Conservation (phyloP, 2,329 filamentous ascomycete genomes). For the Tolypocladium guangdongense region DNA sequence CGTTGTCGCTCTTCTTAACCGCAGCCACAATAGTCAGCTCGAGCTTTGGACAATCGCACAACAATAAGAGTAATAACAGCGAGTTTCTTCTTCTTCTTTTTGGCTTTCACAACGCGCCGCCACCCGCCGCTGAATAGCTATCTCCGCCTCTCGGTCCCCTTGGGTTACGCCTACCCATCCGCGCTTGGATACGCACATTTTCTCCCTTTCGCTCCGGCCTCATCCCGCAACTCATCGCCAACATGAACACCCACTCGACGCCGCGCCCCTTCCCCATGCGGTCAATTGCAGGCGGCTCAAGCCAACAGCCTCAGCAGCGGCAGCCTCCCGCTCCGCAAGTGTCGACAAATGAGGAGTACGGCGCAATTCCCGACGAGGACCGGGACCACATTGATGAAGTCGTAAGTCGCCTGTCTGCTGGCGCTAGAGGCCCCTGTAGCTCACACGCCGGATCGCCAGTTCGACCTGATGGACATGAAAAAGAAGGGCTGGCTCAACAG, state of each 20-base stretch:
- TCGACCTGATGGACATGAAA: constrained; percentile 92
- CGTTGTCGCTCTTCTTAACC: neutral
- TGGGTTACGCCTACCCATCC: neutral
- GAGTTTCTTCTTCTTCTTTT: neutral
- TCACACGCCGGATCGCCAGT: constrained; percentile 38
- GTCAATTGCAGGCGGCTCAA: constrained; percentile 19
- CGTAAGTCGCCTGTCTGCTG: constrained; percentile 40
- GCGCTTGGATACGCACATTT: neutral
- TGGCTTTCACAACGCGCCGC: neutral
- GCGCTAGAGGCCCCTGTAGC: neutral
- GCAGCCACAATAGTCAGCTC: neutral
- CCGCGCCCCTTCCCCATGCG: constrained; percentile 25
- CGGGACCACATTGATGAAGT: constrained; percentile 89
- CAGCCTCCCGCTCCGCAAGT: constrained; percentile 23
- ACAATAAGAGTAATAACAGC: too few relatives aligned
- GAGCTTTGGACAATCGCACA: neutral
- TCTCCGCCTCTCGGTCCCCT: neutral
- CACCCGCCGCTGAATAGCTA: neutral
- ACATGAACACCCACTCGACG: constrained; percentile 27
- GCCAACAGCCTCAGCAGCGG: constrained; percentile 19
- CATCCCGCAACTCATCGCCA: neutral
- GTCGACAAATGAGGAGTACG: constrained; percentile 26
- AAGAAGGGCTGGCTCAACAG: constrained; percentile 92
- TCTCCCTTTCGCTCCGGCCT: neutral
- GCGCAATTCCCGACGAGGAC: constrained; percentile 68